A percentile compares a stretch with the other conserved stretches of the same genome.
Conservation (phyloP, 1,284 basidiomycete genomes). For the Schizopora paradoxa region DNA sequence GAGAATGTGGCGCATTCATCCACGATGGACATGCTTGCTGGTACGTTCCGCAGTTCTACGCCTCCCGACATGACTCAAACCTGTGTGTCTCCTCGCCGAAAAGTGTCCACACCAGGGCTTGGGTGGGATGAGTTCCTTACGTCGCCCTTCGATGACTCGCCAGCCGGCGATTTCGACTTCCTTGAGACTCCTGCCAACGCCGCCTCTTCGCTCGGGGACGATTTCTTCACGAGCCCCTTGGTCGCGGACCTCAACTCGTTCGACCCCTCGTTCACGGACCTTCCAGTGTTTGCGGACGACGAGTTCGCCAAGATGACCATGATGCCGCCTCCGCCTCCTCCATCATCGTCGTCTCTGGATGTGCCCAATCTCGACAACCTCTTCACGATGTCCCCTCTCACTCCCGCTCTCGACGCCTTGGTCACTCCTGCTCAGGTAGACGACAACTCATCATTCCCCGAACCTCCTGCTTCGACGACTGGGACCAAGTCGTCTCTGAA, state of each 20-base stretch:
- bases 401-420: constrained; percentile 37
- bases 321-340: constrained; percentile 20
- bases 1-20: constrained; percentile 22
- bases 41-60: constrained; percentile 13
- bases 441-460: constrained; percentile 1
- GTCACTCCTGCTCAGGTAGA: constrained; percentile 17
- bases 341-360: constrained; percentile 17
- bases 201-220: constrained; percentile 32
- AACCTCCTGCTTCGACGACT: neutral
- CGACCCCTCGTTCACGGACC: constrained; percentile 17
- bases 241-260: constrained; percentile 27
- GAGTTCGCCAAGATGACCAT: constrained; percentile 29
- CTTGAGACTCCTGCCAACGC: constrained; percentile 50
- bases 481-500: constrained; percentile 19
- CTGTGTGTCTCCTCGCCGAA: constrained; percentile 2
- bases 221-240: constrained; percentile 31
- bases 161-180: constrained; percentile 46
- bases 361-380: constrained; percentile 32
- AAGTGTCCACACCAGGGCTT: constrained; percentile 30
- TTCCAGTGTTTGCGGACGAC: constrained; percentile 31
- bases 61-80: constrained; percentile 18
- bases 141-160: constrained; percentile 47
- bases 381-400: constrained; percentile 40
- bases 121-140: constrained; percentile 39
- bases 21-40: neutral